Percentiles rank a stretch among this genome's conserved stretches.
Conservation (phyloP, 192 early-diverging fungal species). For the Coemansia sp. region DNA sequence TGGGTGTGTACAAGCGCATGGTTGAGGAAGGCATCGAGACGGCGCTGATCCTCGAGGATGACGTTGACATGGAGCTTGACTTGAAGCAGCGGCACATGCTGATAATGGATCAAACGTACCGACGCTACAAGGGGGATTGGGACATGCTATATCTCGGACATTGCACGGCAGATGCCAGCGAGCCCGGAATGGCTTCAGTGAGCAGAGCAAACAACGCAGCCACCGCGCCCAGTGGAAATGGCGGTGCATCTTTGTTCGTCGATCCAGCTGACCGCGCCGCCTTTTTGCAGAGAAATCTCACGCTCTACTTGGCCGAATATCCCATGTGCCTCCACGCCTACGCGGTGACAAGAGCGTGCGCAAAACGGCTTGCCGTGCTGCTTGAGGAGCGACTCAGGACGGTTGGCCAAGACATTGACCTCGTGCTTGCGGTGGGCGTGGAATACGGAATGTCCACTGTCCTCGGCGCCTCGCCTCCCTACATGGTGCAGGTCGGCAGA, state of each 20-base stretch:
- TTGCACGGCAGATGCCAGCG: conserved; percentile 36
- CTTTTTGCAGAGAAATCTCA: conserved; percentile 7
- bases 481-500: conserved; percentile 40
- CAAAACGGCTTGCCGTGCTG: conserved; percentile 26
- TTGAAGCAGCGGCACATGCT: conserved; percentile 20
- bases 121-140: conserved; percentile 28
- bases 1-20: conserved; percentile 21
- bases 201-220: background rate
- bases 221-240: background rate
- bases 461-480: conserved; percentile 31
- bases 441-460: conserved; percentile 26
- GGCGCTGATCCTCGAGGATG: conserved; percentile 39
- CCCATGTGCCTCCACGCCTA: conserved; percentile 54
- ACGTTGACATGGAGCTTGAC: conserved; percentile 47
- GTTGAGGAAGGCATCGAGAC: conserved; percentile 31
- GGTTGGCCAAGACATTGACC: conserved; percentile 31
- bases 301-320: conserved; percentile 35
- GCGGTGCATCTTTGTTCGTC: background rate
- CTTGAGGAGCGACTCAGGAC: conserved; percentile 36
- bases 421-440: conserved; percentile 33
- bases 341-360: conserved; percentile 34
- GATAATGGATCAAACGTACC: conserved; percentile 19
- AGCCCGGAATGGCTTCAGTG: conserved; percentile 12
- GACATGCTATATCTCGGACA: conserved; percentile 55
- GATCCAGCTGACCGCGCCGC: background rate